Base-by-base conservation (phyloP, 2,329 filamentous ascomycete genomes). In the Hymenoscyphus fraxineus region DNA sequence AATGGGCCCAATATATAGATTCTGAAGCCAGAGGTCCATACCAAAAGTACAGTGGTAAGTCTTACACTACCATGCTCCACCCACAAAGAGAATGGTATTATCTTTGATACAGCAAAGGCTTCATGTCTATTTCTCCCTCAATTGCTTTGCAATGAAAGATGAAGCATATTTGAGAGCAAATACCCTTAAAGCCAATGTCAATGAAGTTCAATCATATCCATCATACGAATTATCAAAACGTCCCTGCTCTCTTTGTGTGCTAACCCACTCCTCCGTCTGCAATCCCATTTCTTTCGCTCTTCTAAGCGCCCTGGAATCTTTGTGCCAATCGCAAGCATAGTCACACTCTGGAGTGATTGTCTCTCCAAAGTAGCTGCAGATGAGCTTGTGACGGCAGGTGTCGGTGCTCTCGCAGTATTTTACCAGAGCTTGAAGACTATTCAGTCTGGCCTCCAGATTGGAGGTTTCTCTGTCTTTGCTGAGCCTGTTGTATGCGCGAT, bases 351-450 rank as follows among this genome's bases (percentile, higher is more conserved):
- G 84, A 13, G 78, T 75, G 55, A 78, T 73, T 16, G 75, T 76
- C 74, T 94, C 91, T 1, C 89, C 90, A 78, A 95, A 96, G 73
- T 95, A 94, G 59, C 83, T 82, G 68, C 86, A 88, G 63, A 96
- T 92, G 31, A 88, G 76, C 58, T 84, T 82, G 73, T 98, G 94
- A 58, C 93, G 84, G 73, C 94, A 98, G 12, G 79, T 79, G 12
- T 80, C 81, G 0, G 87, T 90, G 63, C 85, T 85, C 77, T 98
- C 94, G 75, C 93, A 97, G 74, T 96, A 97, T 10, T 85, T 79
- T 1, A 93, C 85, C 16, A 98, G 80, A 35, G 87, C 83, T 65
- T 86, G 81, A 31, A 92, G 81, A 68, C 89, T 92, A 70, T 84
- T 80, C 16, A 85, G 76, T 66, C 88, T 82, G 7, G 85, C 82